A percentile compares a stretch with the other conserved stretches of the same genome.
Evolutionary conservation across 2,329 filamentous ascomycete genomes (phyloP).

Genomic region (Endoconidiophora laricicola): DNA sequence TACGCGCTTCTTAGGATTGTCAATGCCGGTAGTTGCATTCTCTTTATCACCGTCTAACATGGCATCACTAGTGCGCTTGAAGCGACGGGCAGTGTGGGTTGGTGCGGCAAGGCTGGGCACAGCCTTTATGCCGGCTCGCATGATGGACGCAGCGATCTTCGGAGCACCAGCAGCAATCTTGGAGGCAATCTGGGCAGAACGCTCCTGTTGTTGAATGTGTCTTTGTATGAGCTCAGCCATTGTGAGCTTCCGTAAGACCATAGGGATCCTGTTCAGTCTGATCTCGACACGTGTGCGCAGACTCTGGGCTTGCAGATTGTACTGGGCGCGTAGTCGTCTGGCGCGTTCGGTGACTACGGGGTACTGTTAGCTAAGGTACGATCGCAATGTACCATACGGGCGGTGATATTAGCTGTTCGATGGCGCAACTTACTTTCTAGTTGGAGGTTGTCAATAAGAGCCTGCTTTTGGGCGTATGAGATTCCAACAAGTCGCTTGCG

Average conservation of each 20-base stretch:
- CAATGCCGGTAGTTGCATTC: constrained; percentile 35
- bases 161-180: constrained; percentile 16
- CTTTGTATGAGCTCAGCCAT: constrained; percentile 61
- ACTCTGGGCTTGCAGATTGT: constrained; percentile 72
- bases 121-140: constrained; percentile 14
- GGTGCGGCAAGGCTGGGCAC: constrained; percentile 6
- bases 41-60: constrained; percentile 57
- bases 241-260: constrained; percentile 57
- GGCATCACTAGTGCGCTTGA: constrained; percentile 36
- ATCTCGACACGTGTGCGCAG: constrained; percentile 77
- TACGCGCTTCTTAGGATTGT: constrained; percentile 54
- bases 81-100: constrained; percentile 9
- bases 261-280: constrained; percentile 81
- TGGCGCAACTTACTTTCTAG: constrained; percentile 51
- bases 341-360: constrained; percentile 65
- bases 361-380: background rate
- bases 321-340: constrained; percentile 74
- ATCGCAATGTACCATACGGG: background rate
- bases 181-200: constrained; percentile 12
- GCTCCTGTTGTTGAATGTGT: constrained; percentile 28
- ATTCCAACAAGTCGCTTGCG: constrained; percentile 46
- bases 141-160: constrained; percentile 19
- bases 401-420: background rate
- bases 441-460: constrained; percentile 75
- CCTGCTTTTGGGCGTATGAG: constrained; percentile 61